Conservation (phyloP, 495 filamentous ascomycete species). For the Podospora pseudoanserina region DNA sequence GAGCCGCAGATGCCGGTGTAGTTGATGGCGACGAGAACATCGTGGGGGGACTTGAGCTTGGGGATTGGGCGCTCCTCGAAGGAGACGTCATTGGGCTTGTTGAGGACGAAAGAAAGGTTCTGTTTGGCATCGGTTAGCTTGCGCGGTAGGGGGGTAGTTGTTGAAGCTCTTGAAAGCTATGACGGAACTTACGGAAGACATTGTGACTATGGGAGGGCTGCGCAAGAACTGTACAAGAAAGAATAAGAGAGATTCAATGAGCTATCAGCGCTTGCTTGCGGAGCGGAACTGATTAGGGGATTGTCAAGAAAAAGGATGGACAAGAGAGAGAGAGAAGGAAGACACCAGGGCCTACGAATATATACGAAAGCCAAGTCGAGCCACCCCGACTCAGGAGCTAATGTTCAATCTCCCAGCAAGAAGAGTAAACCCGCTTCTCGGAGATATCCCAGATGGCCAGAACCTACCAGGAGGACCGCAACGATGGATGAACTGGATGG, state of each 20-base stretch:
- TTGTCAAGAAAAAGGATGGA: not conserved
- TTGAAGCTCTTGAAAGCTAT: not conserved
- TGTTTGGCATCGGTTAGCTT: slow-evolving; percentile 41
- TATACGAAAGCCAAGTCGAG: slow-evolving; percentile 12
- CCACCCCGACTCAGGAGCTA: not conserved
- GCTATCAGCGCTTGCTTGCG: not conserved
- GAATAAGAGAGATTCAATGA: slow-evolving; percentile 1
- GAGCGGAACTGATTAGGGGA: slow-evolving; percentile 8
- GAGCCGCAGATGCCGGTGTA: slow-evolving; percentile 90
- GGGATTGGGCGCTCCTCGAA: slow-evolving; percentile 77
- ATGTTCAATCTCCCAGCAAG: not conserved
- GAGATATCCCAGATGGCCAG: slow-evolving; percentile 14
- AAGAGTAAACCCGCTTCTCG: slow-evolving; percentile 24
- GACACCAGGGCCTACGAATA: slow-evolving; percentile 12
- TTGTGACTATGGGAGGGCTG: slow-evolving; percentile 17
- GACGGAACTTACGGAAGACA: slow-evolving; percentile 31
- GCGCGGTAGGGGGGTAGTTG: not conserved
- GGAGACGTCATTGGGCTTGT: slow-evolving; percentile 64
- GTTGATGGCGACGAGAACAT: slow-evolving; percentile 77
- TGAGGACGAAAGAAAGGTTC: slow-evolving; percentile 87
- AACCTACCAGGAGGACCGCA: slow-evolving; percentile 1
- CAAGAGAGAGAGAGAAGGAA: slow-evolving; percentile 3
- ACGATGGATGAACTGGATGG: not conserved
- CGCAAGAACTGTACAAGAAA: not conserved
- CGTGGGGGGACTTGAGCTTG: slow-evolving; percentile 58